Percentiles rank a stretch among this genome's conserved stretches.
Conservation (phyloP, 805 yeast species). For the Torulaspora indica region DNA sequence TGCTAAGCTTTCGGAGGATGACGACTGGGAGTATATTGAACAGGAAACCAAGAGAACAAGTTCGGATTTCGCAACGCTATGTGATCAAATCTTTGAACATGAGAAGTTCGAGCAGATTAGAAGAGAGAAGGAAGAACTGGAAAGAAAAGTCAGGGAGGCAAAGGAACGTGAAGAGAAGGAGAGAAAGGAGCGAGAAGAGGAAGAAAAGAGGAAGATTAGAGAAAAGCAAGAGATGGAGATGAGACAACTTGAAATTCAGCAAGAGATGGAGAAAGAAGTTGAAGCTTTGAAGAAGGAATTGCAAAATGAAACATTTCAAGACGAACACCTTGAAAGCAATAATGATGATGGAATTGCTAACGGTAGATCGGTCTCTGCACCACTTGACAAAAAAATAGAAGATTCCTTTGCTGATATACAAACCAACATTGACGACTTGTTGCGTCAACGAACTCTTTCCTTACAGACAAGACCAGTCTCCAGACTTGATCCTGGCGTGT, state of each 20-base stretch:
- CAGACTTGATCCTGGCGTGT: slow-evolving; percentile 42
- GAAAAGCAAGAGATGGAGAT: slow-evolving; percentile 26
- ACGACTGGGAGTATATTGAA: slow-evolving; percentile 65
- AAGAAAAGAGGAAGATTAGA: slow-evolving; percentile 20
- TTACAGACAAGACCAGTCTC: slow-evolving; percentile 42
- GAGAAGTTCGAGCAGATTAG: slow-evolving; percentile 58
- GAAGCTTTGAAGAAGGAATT: slow-evolving; percentile 20
- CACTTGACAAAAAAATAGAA: slow-evolving; percentile 25
- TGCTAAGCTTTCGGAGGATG: slow-evolving; percentile 61
- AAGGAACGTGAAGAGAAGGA: slow-evolving; percentile 45
- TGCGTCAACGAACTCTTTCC: slow-evolving; percentile 39
- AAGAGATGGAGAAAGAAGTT: slow-evolving; percentile 27
- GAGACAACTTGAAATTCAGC: slow-evolving; percentile 29
- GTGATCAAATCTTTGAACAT: slow-evolving; percentile 72
- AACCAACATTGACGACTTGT: slow-evolving; percentile 27
- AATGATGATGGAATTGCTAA: slow-evolving; percentile 16
- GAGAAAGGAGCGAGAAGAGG: slow-evolving; percentile 25
- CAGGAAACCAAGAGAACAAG: slow-evolving; percentile 71
- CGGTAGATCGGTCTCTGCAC: slow-evolving; percentile 40
- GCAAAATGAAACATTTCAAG: slow-evolving; percentile 5
- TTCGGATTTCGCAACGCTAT: slow-evolving; percentile 69
- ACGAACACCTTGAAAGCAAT: slow-evolving; percentile 6
- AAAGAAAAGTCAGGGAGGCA: slow-evolving; percentile 44
- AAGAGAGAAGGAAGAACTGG: slow-evolving; percentile 44
- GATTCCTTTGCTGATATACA: slow-evolving; percentile 22